Conservation (phyloP, 148 eudicot genomes). For the Dianthus caryophyllus region DNA sequence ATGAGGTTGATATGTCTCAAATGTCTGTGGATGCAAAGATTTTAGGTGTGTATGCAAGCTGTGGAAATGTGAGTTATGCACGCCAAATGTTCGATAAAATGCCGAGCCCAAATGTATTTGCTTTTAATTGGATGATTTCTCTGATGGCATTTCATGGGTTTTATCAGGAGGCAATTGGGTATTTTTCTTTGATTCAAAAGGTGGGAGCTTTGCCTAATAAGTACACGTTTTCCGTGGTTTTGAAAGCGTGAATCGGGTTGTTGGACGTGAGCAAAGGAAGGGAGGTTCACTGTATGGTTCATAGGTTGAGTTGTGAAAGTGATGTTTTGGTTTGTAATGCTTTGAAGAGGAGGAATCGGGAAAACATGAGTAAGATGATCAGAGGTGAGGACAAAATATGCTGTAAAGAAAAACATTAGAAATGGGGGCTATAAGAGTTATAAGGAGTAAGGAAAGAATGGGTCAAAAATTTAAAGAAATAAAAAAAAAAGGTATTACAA, state of each 20-base stretch:
- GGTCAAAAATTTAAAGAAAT: no score
- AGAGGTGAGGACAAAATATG: no score
- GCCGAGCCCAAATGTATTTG: constrained; percentile 47
- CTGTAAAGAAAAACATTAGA: no score
- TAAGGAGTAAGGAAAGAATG: no score
- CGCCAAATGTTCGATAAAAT: constrained; percentile 40
- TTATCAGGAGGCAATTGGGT: constrained; percentile 41
- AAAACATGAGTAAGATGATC: no score
- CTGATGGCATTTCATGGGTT: constrained; percentile 46
- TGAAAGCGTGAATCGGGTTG: constrained; percentile 62
- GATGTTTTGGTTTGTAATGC: constrained; percentile 48
- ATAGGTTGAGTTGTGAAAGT: constrained; percentile 41
- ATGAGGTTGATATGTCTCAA: constrained; percentile 19
- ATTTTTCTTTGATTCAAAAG: constrained; percentile 36
- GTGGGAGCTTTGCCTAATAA: constrained; percentile 37
- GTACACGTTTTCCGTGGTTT: constrained; percentile 44
- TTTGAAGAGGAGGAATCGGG: no score
- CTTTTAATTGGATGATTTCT: constrained; percentile 70
- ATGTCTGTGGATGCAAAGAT: constrained; percentile 43
- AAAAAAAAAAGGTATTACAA: no score
- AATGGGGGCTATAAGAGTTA: no score
- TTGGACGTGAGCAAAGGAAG: constrained; percentile 53
- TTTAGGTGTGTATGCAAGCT: constrained; percentile 47
- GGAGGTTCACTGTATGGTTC: constrained; percentile 43
- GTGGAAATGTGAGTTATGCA: constrained; percentile 49